phyloP scores from a whole-genome alignment of 2,329 filamentous ascomycete species.

The Teratosphaeria destructans region DNA sequence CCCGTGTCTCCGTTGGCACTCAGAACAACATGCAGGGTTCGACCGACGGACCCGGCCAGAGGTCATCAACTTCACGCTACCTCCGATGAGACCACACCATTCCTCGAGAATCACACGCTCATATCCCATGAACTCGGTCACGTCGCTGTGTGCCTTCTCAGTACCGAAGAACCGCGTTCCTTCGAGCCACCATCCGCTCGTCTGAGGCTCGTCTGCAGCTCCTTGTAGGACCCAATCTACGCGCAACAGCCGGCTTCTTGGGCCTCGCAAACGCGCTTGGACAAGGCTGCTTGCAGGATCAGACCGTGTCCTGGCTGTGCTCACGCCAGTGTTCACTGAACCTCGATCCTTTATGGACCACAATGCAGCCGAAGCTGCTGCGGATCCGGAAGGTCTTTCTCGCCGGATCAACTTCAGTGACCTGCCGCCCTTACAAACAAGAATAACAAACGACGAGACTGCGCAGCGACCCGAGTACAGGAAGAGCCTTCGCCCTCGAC shows the following conservation, averaged over 20 bases:
- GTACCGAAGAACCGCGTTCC: neutral
- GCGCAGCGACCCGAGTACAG: neutral
- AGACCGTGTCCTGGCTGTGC: neutral
- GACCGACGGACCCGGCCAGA: neutral
- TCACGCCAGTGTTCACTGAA: neutral
- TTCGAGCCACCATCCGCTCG: neutral
- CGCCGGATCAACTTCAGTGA: neutral
- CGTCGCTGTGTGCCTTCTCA: neutral
- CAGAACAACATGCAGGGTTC: neutral
- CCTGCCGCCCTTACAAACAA: neutral
- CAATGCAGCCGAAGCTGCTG: neutral
- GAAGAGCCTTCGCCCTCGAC: conserved; percentile 2
- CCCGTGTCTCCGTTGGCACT: neutral
- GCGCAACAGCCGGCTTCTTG: conserved; percentile 1
- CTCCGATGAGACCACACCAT: neutral
- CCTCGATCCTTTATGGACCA: neutral
- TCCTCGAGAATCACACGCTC: neutral
- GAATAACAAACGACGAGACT: neutral
- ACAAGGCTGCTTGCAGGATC: neutral
- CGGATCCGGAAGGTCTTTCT: neutral
- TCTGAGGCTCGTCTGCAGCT: neutral
- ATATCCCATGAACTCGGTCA: neutral
- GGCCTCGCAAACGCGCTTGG: conserved; percentile 1
- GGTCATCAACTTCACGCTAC: neutral
- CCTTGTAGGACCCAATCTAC: conserved; percentile 2